Percentiles rank a stretch among this genome's conserved stretches.
phyloP scores from a whole-genome alignment of 208 protist genomes.

The Acanthamoeba triangularis region DNA sequence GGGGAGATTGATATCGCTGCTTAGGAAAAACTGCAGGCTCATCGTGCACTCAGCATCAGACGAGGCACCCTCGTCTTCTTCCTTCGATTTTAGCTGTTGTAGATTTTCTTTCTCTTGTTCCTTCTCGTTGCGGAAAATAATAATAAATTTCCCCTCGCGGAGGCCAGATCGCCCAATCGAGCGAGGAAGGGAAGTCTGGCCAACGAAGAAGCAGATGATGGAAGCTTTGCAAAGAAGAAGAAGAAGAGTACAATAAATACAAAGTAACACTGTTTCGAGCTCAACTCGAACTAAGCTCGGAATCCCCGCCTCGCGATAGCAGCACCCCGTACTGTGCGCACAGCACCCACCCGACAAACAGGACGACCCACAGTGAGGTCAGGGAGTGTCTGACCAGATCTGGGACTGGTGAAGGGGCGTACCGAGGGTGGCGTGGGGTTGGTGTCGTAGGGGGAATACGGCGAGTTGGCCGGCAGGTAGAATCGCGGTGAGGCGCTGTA shows the following conservation, averaged over 20 bases:
- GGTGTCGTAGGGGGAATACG: constrained; percentile 53
- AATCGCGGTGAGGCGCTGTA: constrained; percentile 27
- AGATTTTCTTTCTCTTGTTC: no score
- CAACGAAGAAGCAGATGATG: no score
- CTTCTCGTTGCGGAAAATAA: no score
- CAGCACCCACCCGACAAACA: background rate
- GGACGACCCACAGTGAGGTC: no score
- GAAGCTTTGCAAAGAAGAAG: no score
- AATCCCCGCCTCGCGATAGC: background rate
- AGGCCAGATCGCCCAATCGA: no score
- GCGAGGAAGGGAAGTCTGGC: no score
- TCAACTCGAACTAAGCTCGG: background rate
- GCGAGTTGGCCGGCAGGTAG: constrained; percentile 16
- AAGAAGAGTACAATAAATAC: no score
- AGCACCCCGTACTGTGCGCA: background rate
- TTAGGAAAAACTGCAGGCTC: constrained; percentile 27
- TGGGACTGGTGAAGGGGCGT: background rate
- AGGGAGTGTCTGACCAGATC: background rate
- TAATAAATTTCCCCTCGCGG: no score
- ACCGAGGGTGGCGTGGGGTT: constrained; percentile 16
- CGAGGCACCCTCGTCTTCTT: background rate
- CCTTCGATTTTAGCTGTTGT: no score
- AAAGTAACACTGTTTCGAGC: background rate
- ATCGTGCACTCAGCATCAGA: background rate
- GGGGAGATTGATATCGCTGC: constrained; percentile 40